Evolutionary conservation across 2,329 filamentous ascomycete species (phyloP), one percentile per base, ranked within the genome.

Genomic region (Pseudocercospora eumusae): DNA sequence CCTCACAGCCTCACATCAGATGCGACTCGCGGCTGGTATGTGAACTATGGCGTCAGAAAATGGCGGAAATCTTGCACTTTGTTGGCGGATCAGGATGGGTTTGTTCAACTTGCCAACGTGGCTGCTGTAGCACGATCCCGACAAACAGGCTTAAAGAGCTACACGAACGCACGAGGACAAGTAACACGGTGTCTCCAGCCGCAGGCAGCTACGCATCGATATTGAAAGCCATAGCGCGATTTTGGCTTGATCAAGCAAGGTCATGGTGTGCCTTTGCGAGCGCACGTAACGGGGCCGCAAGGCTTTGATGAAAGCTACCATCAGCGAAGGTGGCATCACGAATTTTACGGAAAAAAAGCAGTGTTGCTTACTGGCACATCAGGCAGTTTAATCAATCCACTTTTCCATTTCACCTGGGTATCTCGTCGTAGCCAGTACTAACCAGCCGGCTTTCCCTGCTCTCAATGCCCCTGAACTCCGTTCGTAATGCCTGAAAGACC

Each of bases 331-430:
- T n/a, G 36, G 15, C n/a, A 40, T 40, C 36, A 40, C 36, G 6
- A 21, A 10, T 28, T 52, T 28, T 10, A 52, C 11, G 18, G 44
- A n/a, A 47, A n/a, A 47, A 11, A 36, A 20, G 15, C 28, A 13
- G 36, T 40, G 36, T 18, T 36, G 28, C 52, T 54, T 54, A 54
- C 52, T 54, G 52, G 25, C 10, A 54, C 25, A 23, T 54, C 25
- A 23, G 23, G 18, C n/a, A 23, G 15, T 18, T 13, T n/a, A 21
- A 15, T 54, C 52, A 54, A 54, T 33, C 52, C 15, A 9, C 7
- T 33, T 33, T n/a, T 18, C 52, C 10, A 52, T 52, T 40, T 40
- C 27, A 40, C 47, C n/a, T 54, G 52, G 52, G 52, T 54, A 54
- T 54, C 52, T 54, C 52, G 27, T 52, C 28, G 20, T 54, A 33